phyloP scores from a whole-genome alignment of 108 stramenopile species.

The Phaeodactylum tricornutum region DNA sequence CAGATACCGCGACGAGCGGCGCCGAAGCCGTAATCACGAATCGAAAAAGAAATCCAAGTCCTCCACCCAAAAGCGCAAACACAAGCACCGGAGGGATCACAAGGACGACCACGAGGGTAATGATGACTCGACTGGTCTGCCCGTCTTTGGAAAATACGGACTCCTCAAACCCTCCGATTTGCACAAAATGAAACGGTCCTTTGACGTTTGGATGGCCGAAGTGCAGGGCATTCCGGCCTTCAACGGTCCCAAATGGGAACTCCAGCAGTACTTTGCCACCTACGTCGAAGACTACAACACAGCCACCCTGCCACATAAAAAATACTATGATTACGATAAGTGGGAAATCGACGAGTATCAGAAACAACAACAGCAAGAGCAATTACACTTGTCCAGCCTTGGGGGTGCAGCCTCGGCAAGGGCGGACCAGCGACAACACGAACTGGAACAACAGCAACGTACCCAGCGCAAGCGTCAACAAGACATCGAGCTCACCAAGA shows the following conservation, averaged over 20 bases:
- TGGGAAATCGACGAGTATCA: conserved; percentile 95
- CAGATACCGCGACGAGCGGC: too few species aligned
- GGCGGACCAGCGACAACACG: conserved; percentile 27
- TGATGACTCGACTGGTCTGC: conserved; percentile 7
- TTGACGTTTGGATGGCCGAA: conserved; percentile 87
- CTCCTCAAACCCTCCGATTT: conserved; percentile 73
- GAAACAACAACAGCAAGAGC: conserved; percentile 27
- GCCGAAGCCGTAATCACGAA: too few species aligned
- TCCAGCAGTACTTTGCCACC: conserved; percentile 79
- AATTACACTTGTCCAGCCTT: conserved; percentile 7
- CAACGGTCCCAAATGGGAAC: conserved; percentile 81
- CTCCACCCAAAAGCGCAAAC: too few species aligned
- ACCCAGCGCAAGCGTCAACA: conserved; percentile 37
- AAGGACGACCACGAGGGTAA: conserved; percentile 14
- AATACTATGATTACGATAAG: conserved; percentile 92
- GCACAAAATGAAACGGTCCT: conserved; percentile 56
- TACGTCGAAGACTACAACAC: conserved; percentile 96
- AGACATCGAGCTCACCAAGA: conserved; percentile 21
- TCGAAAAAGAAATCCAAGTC: conserved; percentile 21
- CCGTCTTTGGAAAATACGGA: conserved; percentile 85
- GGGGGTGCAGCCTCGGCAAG: too few species aligned
- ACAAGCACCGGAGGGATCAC: conserved; percentile 7
- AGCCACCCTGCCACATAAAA: conserved; percentile 84
- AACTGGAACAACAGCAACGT: conserved; percentile 26
- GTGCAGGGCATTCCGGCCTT: conserved; percentile 66